Percentiles rank a stretch among this genome's conserved stretches.
phyloP scores from a whole-genome alignment of 2,329 filamentous ascomycete genomes.

The Onygenales sp. region DNA sequence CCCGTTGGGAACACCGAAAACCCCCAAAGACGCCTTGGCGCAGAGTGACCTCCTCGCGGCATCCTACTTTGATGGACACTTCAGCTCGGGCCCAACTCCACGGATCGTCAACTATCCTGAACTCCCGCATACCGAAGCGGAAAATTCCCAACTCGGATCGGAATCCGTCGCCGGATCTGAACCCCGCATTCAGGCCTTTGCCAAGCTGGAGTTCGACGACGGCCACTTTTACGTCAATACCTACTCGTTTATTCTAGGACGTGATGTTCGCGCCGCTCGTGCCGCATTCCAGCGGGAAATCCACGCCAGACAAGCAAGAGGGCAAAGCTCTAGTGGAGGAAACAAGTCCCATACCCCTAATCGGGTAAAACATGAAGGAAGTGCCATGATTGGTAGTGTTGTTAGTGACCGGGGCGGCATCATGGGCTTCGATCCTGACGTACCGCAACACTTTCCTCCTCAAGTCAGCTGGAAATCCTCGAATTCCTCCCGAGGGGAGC shows the following conservation, averaged over 20 bases:
- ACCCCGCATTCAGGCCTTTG: constrained; percentile 48
- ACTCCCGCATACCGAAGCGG: constrained; percentile 19
- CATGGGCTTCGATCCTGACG: constrained; percentile 38
- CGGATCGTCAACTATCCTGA: constrained; percentile 15
- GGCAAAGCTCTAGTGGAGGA: constrained; percentile 38
- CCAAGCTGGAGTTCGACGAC: constrained; percentile 55
- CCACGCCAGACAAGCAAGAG: constrained; percentile 33
- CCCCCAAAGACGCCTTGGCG: constrained; percentile 27
- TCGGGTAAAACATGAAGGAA: constrained; percentile 35
- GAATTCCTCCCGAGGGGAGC: constrained; percentile 37
- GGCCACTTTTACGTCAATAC: constrained; percentile 58
- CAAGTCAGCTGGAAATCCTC: constrained; percentile 40
- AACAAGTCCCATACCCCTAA: constrained; percentile 36
- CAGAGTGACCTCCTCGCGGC: constrained; percentile 31
- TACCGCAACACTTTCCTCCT: constrained; percentile 30
- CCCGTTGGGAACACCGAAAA: constrained; percentile 24
- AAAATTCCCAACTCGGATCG: constrained; percentile 20
- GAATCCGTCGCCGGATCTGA: constrained; percentile 32
- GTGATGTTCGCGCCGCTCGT: constrained; percentile 46
- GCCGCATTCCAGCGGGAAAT: constrained; percentile 37
- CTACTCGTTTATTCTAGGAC: constrained; percentile 52
- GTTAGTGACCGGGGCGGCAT: constrained; percentile 49
- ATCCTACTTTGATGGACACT: constrained; percentile 26
- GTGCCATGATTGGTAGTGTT: constrained; percentile 39
- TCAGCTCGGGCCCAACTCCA: constrained; percentile 8